Base-by-base conservation (phyloP, 768 basidiomycete genomes). In the Mycena kentingensis region DNA sequence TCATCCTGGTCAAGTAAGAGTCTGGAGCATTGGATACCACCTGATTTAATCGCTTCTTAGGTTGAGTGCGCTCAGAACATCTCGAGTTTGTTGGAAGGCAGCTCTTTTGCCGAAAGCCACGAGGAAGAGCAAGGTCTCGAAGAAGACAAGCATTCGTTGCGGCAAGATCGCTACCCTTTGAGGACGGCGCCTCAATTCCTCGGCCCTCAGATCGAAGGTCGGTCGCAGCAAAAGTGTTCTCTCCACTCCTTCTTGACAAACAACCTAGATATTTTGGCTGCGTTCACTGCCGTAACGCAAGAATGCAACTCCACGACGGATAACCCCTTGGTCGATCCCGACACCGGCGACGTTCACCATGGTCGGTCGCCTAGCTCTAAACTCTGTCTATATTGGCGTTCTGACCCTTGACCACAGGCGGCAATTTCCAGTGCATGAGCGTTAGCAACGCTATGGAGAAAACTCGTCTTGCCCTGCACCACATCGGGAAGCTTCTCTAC, bases 381-480 rank as follows among this genome's bases (percentile, higher is more conserved):
- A 7, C 13, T 3, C 11, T 37, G 19, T 28, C 18, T 25, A 38
- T 31, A 8, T 21, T n/a, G 13, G 37, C 19, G 21, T 24, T 1
- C 12, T 21, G 13, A 11, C n/a, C 24, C 47, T 12, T 34, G 7
- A 18, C 11, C 18, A 16, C 21, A 53, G 84, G 82, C 4, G 93
- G 92, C 13, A 94, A 93, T 67, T 94, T 95, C 77, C 92, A 89
- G 67, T 87, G 87, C 0, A 88, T 88, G 83, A 77, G 85, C 12
- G 79, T 90, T 37, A 85, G 85, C 12, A 81, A 70, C 51, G 85
- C 89, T 11, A 93, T 93, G 89, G 92, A 94, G 67, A 91, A 93
- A 66, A 87, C 87, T 1, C 87, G 92, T 8, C 78, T 89, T 38
- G 76, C 82, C 12, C 68, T 89, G 38, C 77, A 84, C 35, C 87